These are phyloP conservation scores for Chaetomium sp. DNA, from an alignment of 2,329 filamentous ascomycete genomes.

Conservation along the genomic window DNA sequence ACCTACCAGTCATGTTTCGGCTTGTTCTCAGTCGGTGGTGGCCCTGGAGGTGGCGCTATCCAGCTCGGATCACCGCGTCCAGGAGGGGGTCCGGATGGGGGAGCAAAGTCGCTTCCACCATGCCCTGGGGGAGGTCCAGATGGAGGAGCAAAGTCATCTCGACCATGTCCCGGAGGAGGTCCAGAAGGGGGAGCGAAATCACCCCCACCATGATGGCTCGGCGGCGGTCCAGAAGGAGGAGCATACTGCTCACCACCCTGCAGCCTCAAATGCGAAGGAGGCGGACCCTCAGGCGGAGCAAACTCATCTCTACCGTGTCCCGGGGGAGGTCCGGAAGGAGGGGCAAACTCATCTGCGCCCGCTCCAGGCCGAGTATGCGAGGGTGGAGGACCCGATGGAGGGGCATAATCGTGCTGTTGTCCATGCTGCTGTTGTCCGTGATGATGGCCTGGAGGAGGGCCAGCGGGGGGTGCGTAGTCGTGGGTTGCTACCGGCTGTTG, in stretches of 20 bases:
- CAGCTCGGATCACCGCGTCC: conserved; percentile 25
- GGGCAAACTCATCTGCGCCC: conserved; percentile 14
- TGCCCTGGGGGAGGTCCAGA: conserved; percentile 25
- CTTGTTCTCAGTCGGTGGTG: conserved; percentile 28
- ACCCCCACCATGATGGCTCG: conserved; percentile 6
- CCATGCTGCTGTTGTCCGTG: conserved; percentile 19
- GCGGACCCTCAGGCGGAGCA: conserved; percentile 22
- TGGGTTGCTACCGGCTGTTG: no score
- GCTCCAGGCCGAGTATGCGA: conserved; percentile 13
- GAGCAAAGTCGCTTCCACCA: conserved; percentile 9
- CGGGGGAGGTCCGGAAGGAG: conserved; percentile 21
- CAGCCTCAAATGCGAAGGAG: conserved; percentile 5
- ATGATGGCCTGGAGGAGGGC: not conserved
- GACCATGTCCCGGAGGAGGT: conserved; percentile 15
- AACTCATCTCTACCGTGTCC: conserved; percentile 14
- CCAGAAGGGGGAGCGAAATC: conserved; percentile 23
- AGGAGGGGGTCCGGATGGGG: conserved; percentile 22
- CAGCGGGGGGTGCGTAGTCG: no score
- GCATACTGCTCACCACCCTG: conserved; percentile 19
- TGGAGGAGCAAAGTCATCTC: conserved; percentile 22
- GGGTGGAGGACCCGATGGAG: conserved; percentile 21
- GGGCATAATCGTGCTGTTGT: conserved; percentile 24
- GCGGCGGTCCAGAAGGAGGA: conserved; percentile 27
- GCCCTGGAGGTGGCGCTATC: conserved; percentile 27
- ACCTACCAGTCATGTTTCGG: conserved; percentile 51